phyloP scores from a whole-genome alignment of 2,329 filamentous ascomycete species.

The Meredithiella fracta region DNA sequence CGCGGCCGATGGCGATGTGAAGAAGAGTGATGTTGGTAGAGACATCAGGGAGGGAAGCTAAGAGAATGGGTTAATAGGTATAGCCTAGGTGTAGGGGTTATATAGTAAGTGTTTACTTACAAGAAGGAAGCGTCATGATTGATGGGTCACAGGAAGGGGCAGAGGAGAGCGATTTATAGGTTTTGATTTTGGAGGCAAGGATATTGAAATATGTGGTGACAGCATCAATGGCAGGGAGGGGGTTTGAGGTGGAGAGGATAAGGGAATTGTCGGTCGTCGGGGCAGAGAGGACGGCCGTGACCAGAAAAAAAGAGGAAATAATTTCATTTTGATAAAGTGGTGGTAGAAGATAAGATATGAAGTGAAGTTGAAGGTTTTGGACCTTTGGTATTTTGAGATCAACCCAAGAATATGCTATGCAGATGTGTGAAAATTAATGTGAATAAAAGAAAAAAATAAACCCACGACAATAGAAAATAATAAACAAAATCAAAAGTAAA shows the following conservation, averaged over 20 bases:
- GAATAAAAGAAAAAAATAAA: background rate
- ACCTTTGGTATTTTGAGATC: background rate
- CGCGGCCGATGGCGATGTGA: slow-evolving; percentile 73
- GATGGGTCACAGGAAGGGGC: slow-evolving; percentile 38
- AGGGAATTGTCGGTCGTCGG: slow-evolving; percentile 30
- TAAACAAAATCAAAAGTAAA: background rate
- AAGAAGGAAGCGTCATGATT: slow-evolving; percentile 32
- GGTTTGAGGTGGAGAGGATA: slow-evolving; percentile 23
- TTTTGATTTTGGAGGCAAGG: slow-evolving; percentile 37
- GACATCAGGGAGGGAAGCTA: slow-evolving; percentile 40
- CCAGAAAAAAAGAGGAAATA: slow-evolving; percentile 27
- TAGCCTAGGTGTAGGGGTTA: background rate
- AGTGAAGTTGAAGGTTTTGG: too few relatives aligned
- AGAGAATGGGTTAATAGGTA: background rate
- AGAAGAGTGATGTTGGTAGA: slow-evolving; percentile 44
- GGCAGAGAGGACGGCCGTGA: slow-evolving; percentile 22
- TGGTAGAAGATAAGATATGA: background rate
- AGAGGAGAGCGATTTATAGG: slow-evolving; percentile 25
- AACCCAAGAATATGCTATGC: background rate
- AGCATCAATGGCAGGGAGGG: slow-evolving; percentile 26
- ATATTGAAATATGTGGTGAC: slow-evolving; percentile 46
- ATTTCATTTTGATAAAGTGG: slow-evolving; percentile 7
- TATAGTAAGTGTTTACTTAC: slow-evolving; percentile 23
- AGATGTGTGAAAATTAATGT: background rate
- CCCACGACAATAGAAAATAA: background rate